Base-by-base conservation (phyloP, 306 rosid species). In the Fagus sylvatica region DNA sequence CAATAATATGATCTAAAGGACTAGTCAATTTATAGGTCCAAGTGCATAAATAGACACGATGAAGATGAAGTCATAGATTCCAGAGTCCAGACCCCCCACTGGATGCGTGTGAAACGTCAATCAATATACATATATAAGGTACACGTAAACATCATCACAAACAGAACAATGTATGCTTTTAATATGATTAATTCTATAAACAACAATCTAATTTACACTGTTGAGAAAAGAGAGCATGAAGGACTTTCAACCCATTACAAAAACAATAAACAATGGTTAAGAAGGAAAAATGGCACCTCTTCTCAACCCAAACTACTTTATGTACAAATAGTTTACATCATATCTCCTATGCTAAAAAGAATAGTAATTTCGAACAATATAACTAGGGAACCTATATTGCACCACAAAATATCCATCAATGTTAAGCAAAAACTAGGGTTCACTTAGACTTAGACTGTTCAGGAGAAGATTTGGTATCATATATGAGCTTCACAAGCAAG, bases 271-370 rank as follows among this genome's bases (percentile, higher is more conserved):
- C 36, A 69, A 62, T 33, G 85, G 78, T 73, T 40, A 76, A 74
- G 87, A 88, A 82, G 88, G 89, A 89, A 86, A 88, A 85, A 46
- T 82, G 88, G 56, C 28, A 73, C 60, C 88, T 79, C 84, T 88
- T 89, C 91, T 69, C 85, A 74, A 78, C 75, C 77, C 76, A 70
- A 43, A 66, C 82, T 61, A 6, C 40, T 41, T 72, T 61, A 72
- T 59, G 61, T 64, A 64, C 57, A 74, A 40, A 56, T 41, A 73
- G 30, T 73, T 53, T 73, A 49, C 74, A 73, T 53, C 32, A 1
- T 12, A 69, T 46, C 71, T 76, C 68, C 8, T 43, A 33, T 33
- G 10, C 60, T 33, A 11, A 15, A 42, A 67, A 70, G 30, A 5
- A 9, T 22, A 22, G 36, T 16, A 64, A 70, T 8, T 69, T 11